phyloP scores from a whole-genome alignment of 2,329 filamentous ascomycete species.

The Hypoxylon sp. region DNA sequence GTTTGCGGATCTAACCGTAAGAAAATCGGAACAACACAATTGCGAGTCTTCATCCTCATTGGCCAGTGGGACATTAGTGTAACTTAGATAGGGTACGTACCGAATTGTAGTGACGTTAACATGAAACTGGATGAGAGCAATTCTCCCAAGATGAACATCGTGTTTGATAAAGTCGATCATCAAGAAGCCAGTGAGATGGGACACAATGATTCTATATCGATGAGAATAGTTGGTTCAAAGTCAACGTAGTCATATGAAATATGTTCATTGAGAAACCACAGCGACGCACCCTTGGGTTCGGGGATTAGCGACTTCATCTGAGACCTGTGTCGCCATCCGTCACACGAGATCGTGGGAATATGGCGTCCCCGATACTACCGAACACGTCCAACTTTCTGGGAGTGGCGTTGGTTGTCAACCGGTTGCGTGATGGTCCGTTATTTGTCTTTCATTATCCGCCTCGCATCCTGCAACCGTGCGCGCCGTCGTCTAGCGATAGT shows the following conservation, averaged over 20 bases:
- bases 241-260: slow-evolving; percentile 22
- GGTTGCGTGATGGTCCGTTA: slow-evolving; percentile 82
- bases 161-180: neutral
- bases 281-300: slow-evolving; percentile 18
- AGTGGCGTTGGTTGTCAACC: slow-evolving; percentile 80
- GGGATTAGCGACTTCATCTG: slow-evolving; percentile 34
- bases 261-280: slow-evolving; percentile 25
- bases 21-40: slow-evolving; percentile 12
- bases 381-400: slow-evolving; percentile 73
- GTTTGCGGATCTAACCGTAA: neutral
- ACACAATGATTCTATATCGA: neutral
- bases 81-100: slow-evolving; percentile 19
- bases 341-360: slow-evolving; percentile 47
- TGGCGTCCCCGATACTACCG: slow-evolving; percentile 66
- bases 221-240: neutral
- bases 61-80: neutral
- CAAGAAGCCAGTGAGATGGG: neutral
- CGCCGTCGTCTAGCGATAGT: slow-evolving; percentile 48
- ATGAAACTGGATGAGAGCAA: neutral
- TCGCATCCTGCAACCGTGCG: slow-evolving; percentile 61
- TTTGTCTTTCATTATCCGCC: slow-evolving; percentile 92
- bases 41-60: slow-evolving; percentile 8
- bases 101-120: neutral
- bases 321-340: slow-evolving; percentile 42
- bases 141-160: neutral